Conservation (phyloP, 768 basidiomycete species). For the Lenzites betulinus region DNA sequence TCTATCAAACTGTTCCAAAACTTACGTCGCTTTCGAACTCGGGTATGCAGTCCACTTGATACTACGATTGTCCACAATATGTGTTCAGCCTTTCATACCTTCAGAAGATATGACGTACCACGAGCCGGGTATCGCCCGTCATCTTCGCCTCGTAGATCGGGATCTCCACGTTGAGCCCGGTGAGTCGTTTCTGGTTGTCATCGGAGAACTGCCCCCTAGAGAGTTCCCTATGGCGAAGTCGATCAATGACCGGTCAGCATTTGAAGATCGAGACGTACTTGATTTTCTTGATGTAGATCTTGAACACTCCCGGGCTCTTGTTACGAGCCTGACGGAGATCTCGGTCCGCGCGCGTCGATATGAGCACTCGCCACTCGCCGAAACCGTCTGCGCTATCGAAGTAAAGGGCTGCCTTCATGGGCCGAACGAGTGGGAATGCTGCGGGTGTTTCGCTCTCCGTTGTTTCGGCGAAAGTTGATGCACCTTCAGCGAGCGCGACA, state of each 20-base stretch:
- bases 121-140: conserved; percentile 33
- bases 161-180: conserved; percentile 42
- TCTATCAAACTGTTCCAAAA: not conserved
- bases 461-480: not conserved
- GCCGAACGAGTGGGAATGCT: conserved; percentile 51
- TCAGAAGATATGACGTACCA: conserved; percentile 10
- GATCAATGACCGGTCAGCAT: not conserved
- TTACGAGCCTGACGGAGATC: conserved; percentile 51
- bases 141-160: conserved; percentile 72
- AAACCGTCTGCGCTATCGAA: conserved; percentile 61
- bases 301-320: conserved; percentile 48
- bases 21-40: conserved; percentile 26
- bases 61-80: conserved; percentile 19
- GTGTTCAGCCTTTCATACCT: not conserved
- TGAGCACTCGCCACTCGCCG: conserved; percentile 64
- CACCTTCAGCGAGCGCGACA: too few species aligned
- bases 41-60: conserved; percentile 30
- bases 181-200: conserved; percentile 65
- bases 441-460: conserved; percentile 17
- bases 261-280: conserved; percentile 42
- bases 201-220: conserved; percentile 67
- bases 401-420: conserved; percentile 61
- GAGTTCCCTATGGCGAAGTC: conserved; percentile 48
- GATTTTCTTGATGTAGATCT: conserved; percentile 67
- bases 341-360: conserved; percentile 49